Conservation (phyloP, 2,329 filamentous ascomycete species). For the Colletotrichum tamarilloi region DNA sequence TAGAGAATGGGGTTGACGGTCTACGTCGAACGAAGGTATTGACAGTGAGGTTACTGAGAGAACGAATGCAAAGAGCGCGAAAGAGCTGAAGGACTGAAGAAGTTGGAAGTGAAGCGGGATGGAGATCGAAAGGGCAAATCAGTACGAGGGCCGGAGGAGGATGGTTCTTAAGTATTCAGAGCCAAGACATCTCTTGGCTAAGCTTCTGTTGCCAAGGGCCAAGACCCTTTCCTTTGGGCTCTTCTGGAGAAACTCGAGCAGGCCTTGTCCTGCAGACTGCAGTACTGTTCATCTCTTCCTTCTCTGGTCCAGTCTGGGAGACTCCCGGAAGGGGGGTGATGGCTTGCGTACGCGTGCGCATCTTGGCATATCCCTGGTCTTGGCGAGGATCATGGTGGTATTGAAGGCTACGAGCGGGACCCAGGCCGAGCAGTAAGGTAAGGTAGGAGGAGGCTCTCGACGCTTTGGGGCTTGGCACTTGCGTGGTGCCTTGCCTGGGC, state of each 20-base stretch:
- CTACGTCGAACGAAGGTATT: constrained; percentile 34
- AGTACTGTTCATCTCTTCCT: background rate
- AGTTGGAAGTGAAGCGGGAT: constrained; percentile 30
- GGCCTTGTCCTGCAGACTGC: background rate
- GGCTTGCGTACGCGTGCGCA: constrained; percentile 10
- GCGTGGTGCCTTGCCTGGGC: constrained; percentile 6
- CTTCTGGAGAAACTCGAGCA: background rate
- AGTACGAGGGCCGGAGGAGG: background rate
- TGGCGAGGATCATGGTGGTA: constrained; percentile 14
- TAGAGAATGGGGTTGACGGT: constrained; percentile 33
- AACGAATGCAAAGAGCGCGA: constrained; percentile 32
- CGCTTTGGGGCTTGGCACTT: constrained; percentile 19
- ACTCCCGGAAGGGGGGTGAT: background rate
- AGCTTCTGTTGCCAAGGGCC: constrained; percentile 30
- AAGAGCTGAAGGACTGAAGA: constrained; percentile 30
- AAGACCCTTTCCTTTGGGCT: constrained; percentile 8
- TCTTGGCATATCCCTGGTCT: background rate
- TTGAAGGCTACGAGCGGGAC: background rate
- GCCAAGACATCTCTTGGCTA: constrained; percentile 24
- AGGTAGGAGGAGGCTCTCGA: constrained; percentile 21
- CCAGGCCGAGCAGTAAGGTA: background rate
- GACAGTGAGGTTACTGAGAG: constrained; percentile 18
- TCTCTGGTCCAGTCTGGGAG: background rate
- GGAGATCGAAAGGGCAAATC: background rate
- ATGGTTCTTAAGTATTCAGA: constrained; percentile 23